These are phyloP conservation scores for Conidiobolus incongruus DNA, from an alignment of 371 early-diverging fungal species.

Conservation along the genomic window DNA sequence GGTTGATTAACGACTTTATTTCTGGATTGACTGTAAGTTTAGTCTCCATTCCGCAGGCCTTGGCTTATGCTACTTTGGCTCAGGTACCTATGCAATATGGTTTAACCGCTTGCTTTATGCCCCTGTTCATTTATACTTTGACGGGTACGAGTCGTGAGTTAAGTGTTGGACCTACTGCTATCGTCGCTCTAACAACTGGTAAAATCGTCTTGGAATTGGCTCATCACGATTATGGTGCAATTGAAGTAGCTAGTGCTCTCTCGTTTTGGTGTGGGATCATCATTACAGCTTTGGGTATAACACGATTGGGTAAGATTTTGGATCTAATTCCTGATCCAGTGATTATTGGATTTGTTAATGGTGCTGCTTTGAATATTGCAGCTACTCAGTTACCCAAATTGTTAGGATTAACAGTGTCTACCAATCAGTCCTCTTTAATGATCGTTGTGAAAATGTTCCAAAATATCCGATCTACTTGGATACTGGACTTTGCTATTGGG, in stretches of 20 bases:
- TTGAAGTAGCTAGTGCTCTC: background rate
- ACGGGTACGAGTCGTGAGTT: conserved; percentile 74
- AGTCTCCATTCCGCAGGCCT: conserved; percentile 63
- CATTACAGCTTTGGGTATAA: conserved; percentile 29
- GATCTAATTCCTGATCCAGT: conserved; percentile 63
- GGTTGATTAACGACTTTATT: conserved; percentile 56
- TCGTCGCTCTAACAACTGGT: conserved; percentile 44
- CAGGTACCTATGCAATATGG: conserved; percentile 60
- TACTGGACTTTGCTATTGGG: too few relatives aligned
- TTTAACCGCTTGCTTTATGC: conserved; percentile 65
- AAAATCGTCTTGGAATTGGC: conserved; percentile 20
- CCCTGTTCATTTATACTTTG: conserved; percentile 45
- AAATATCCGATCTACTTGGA: too few relatives aligned
- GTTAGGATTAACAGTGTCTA: conserved; percentile 39
- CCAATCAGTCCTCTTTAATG: conserved; percentile 21
- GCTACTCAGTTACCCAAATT: conserved; percentile 40
- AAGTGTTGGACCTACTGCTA: conserved; percentile 75
- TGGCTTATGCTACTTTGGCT: conserved; percentile 67
- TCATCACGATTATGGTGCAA: background rate
- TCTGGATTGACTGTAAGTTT: conserved; percentile 70
- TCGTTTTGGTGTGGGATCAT: background rate
- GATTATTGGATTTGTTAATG: conserved; percentile 44
- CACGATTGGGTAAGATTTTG: conserved; percentile 56
- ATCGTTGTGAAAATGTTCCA: conserved; percentile 24
- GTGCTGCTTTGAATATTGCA: conserved; percentile 50